Evolutionary conservation across 306 rosid genomes (phyloP).

Genomic region (Quercus rubra): DNA sequence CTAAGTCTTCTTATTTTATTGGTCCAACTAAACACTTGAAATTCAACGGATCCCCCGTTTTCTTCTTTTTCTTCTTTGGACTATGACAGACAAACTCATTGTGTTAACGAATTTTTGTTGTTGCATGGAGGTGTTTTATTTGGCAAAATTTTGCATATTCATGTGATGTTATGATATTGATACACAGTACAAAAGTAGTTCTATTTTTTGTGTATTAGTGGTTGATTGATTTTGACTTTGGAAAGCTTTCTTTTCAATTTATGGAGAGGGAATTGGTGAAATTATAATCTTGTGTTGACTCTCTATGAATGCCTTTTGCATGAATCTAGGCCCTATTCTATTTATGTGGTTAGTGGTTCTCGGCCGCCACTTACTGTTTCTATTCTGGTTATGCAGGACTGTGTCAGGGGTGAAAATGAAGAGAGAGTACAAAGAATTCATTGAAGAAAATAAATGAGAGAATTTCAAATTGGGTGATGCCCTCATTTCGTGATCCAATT

Average conservation of each 20-base stretch:
- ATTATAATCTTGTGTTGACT: background rate
- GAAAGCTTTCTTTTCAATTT: background rate
- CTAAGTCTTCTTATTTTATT: no score
- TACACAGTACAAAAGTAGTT: background rate
- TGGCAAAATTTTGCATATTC: background rate
- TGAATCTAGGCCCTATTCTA: background rate
- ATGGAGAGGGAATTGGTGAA: background rate
- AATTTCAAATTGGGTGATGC: background rate
- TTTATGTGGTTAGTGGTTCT: constrained; percentile 2
- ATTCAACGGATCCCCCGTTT: no score
- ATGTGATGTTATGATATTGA: background rate
- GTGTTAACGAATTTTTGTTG: no score
- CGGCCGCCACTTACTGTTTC: background rate
- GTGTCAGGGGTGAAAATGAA: constrained; percentile 88
- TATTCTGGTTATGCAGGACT: constrained; percentile 49
- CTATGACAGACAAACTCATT: no score
- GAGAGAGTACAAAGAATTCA: constrained; percentile 84
- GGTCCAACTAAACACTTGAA: no score
- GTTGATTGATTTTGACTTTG: background rate
- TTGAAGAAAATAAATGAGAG: constrained; percentile 65
- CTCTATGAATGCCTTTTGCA: background rate
- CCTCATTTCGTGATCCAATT: no score
- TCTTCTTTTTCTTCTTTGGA: no score
- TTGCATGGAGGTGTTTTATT: no score
- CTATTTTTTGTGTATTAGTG: background rate